phyloP scores from a whole-genome alignment of 441 rosid genomes.

The Dalechampia spathulata region DNA sequence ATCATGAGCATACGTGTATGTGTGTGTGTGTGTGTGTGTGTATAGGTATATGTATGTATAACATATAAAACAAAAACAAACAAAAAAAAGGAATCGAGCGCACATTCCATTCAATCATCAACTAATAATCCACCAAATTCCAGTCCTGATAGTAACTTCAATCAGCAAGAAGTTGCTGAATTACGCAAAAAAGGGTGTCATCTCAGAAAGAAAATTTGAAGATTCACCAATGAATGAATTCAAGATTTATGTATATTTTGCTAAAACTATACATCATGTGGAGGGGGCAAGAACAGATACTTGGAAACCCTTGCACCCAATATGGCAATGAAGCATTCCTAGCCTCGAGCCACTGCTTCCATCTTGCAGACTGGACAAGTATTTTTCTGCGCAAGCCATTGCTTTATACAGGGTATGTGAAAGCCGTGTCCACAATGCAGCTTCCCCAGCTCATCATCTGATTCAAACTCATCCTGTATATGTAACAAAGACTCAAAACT shows the following conservation, averaged over 20 bases:
- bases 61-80: background rate
- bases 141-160: constrained; percentile 10
- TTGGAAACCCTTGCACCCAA: background rate
- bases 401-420: constrained; percentile 75
- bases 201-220: constrained; percentile 12
- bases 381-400: constrained; percentile 79
- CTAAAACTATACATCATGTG: constrained; percentile 26
- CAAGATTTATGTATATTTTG: constrained; percentile 16
- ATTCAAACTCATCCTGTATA: constrained; percentile 71
- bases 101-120: constrained; percentile 7
- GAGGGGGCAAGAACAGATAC: constrained; percentile 6
- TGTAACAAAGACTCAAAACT: too few species aligned
- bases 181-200: background rate
- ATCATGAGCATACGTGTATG: too few species aligned
- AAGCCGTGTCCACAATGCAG: constrained; percentile 71
- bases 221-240: constrained; percentile 23
- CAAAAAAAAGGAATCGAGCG: background rate
- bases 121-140: constrained; percentile 12
- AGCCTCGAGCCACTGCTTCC: constrained; percentile 32
- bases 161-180: constrained; percentile 1
- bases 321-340: constrained; percentile 9
- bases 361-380: constrained; percentile 75
- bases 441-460: constrained; percentile 59
- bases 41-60: too few species aligned
- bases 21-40: too few species aligned